Conservation (phyloP, 768 basidiomycete genomes). For the Trametes villosa region DNA sequence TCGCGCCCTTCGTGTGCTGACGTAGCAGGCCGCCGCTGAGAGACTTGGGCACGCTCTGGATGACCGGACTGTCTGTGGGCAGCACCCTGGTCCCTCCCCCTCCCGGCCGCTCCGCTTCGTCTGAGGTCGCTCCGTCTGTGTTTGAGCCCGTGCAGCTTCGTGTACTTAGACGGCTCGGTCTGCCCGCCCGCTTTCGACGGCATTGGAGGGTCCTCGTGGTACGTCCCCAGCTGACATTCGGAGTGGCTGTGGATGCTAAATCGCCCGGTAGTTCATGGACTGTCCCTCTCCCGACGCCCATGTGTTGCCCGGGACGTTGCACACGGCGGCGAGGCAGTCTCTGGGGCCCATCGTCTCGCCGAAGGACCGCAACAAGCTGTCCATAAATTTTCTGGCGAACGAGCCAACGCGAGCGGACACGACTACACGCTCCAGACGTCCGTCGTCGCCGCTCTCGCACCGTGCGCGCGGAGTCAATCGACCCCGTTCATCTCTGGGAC, state of each 20-base stretch:
- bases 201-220: not conserved
- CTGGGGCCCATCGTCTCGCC: constrained; percentile 11
- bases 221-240: not conserved
- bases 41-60: constrained; percentile 5
- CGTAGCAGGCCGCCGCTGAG: constrained; percentile 16
- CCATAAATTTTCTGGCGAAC: constrained; percentile 21
- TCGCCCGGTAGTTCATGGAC: not conserved
- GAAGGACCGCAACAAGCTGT: constrained; percentile 22
- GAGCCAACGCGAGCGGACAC: constrained; percentile 7
- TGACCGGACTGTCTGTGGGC: constrained; percentile 3
- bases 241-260: not conserved
- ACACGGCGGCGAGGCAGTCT: not conserved
- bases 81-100: not conserved
- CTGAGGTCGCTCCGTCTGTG: not conserved
- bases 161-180: not conserved
- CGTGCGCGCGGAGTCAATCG: constrained; percentile 19
- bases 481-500: not conserved
- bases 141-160: not conserved
- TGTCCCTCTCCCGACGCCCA: constrained; percentile 1
- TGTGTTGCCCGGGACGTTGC: constrained; percentile 2
- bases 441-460: constrained; percentile 14
- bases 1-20: constrained; percentile 20
- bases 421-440: not conserved
- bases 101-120: not conserved
- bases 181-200: not conserved